Evolutionary conservation across 163 green algal species (phyloP).

Genomic region (Scenedesmus sp.): DNA sequence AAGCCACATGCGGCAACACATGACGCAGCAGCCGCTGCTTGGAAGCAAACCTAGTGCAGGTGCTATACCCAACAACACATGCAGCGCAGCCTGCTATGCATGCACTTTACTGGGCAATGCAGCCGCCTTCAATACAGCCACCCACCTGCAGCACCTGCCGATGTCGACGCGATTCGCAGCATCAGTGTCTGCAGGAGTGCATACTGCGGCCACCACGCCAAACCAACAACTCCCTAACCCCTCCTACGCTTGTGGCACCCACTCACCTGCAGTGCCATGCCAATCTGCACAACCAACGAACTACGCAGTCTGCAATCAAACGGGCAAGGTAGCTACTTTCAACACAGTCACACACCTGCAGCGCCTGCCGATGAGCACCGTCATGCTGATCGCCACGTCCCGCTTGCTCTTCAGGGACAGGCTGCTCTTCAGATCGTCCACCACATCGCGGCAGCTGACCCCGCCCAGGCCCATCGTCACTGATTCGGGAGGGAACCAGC

Average conservation of each 20-base stretch:
- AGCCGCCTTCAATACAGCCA: too few species aligned
- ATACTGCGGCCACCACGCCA: too few species aligned
- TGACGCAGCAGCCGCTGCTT: too few species aligned
- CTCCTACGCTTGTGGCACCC: too few species aligned
- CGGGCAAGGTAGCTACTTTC: neutral
- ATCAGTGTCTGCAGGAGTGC: too few species aligned
- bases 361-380: slow-evolving; percentile 32
- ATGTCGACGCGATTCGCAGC: neutral
- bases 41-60: neutral
- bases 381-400: neutral
- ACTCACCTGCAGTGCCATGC: neutral
- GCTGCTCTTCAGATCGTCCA: neutral
- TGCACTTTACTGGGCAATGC: neutral
- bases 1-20: too few species aligned
- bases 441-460: neutral
- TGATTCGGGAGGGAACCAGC: slow-evolving; percentile 20
- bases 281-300: neutral
- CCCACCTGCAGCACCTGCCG: neutral
- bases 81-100: neutral
- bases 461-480: neutral
- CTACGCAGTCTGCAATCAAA: neutral
- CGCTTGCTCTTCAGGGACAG: neutral
- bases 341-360: slow-evolving; percentile 14
- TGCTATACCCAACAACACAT: neutral
- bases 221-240: too few species aligned